A percentile compares a stretch with the other conserved stretches of the same genome.
phyloP scores from a whole-genome alignment of 83 land plant genomes.

The Picea abies region DNA sequence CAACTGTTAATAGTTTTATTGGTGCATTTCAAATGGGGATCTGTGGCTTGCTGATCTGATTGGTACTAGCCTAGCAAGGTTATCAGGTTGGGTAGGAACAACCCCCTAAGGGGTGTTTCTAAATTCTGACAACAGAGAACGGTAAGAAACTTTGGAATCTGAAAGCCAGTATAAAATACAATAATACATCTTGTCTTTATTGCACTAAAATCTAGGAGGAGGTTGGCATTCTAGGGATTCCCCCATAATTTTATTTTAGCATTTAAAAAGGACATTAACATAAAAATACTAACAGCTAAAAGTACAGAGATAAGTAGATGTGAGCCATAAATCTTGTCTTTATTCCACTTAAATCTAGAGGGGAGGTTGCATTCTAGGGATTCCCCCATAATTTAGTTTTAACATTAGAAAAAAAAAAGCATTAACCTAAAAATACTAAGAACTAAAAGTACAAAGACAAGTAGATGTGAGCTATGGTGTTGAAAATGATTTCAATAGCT shows the following conservation, averaged over 20 bases:
- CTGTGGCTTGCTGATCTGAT: too few relatives aligned
- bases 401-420: not conserved
- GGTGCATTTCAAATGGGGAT: too few relatives aligned
- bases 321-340: not conserved
- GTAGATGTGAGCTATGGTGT: not conserved
- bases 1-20: too few relatives aligned
- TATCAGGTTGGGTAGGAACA: too few relatives aligned
- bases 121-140: too few relatives aligned
- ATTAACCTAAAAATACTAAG: not conserved
- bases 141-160: not conserved
- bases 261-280: not conserved
- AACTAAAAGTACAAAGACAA: not conserved
- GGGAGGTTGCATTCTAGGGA: not conserved
- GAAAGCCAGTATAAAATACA: not conserved
- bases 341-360: not conserved
- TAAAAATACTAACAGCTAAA: not conserved
- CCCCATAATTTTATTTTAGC: not conserved
- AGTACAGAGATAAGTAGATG: not conserved
- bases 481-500: slow-evolving; percentile 6
- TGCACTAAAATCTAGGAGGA: not conserved
- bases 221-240: not conserved
- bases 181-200: not conserved
- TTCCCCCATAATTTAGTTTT: not conserved
- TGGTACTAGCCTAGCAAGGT: too few relatives aligned
- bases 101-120: too few relatives aligned